Conservation (phyloP, 2,329 filamentous ascomycete genomes). For the Epicoccum nigrum region DNA sequence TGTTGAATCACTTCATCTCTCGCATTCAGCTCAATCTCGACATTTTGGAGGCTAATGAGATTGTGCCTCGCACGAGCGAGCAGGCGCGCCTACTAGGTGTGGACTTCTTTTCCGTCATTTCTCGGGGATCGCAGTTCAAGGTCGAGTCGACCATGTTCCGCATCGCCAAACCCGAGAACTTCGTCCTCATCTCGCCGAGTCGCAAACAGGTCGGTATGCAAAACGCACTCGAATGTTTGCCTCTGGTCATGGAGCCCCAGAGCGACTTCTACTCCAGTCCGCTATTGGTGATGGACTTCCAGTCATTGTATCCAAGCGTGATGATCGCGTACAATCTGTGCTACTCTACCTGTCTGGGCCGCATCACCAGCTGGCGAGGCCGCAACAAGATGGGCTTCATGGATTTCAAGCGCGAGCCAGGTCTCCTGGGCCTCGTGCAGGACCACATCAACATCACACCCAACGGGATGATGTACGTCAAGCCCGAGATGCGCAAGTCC, state of each 20-base stretch:
- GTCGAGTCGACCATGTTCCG: conserved; percentile 99
- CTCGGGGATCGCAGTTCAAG: conserved; percentile 94
- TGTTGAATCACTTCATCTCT: conserved; percentile 77
- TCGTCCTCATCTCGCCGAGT: conserved; percentile 86
- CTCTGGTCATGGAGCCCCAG: conserved; percentile 96
- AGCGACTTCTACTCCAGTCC: conserved; percentile 93
- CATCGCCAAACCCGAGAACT: conserved; percentile 96
- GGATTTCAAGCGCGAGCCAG: conserved; percentile 78
- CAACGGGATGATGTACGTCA: conserved; percentile 96
- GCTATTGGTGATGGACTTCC: conserved; percentile 90
- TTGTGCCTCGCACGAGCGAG: conserved; percentile 88
- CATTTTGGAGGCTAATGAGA: conserved; percentile 87
- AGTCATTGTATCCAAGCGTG: conserved; percentile 93
- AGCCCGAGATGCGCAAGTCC: conserved; percentile 83
- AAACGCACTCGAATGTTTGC: conserved; percentile 92
- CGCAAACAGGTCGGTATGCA: conserved; percentile 91
- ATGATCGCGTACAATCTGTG: conserved; percentile 99
- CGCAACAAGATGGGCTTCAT: conserved; percentile 93
- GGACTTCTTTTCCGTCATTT: conserved; percentile 96
- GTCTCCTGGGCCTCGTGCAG: conserved; percentile 77
- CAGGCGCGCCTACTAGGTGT: conserved; percentile 91
- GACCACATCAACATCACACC: conserved; percentile 91
- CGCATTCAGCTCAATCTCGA: conserved; percentile 84
- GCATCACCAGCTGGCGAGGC: conserved; percentile 86
- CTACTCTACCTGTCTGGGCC: conserved; percentile 93